A percentile compares a stretch with the other conserved stretches of the same genome.
Conservation (phyloP, 305 asterid genomes). For the Ilex paraguariensis region DNA sequence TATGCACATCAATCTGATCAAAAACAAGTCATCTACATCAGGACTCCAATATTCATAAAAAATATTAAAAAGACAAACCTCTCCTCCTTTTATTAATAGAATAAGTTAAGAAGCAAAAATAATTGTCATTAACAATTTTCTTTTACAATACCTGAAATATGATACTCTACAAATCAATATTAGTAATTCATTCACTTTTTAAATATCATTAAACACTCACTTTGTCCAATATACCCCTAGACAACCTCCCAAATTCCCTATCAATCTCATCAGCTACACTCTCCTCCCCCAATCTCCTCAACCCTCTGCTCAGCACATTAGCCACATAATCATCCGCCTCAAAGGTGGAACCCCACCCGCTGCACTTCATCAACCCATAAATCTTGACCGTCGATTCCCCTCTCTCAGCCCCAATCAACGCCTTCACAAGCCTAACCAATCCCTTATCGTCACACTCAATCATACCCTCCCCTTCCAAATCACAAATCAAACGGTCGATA, state of each 20-base stretch:
- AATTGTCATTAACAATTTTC: no score
- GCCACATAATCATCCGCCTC: conserved; percentile 69
- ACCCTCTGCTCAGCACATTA: conserved; percentile 63
- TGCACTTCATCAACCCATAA: conserved; percentile 62
- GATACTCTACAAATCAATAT: no score
- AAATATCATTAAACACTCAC: conserved; percentile 3
- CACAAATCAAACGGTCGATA: conserved; percentile 46
- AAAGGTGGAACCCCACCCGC: conserved; percentile 40
- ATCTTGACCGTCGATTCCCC: conserved; percentile 67
- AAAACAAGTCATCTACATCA: no score
- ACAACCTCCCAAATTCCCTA: conserved; percentile 37
- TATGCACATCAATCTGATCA: no score
- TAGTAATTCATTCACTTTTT: no score
- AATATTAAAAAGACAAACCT: no score
- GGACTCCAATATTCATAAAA: no score
- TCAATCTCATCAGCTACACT: conserved; percentile 67
- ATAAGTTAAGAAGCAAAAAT: no score
- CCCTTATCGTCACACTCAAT: conserved; percentile 54
- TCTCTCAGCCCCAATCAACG: conserved; percentile 56
- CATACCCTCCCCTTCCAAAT: conserved; percentile 43
- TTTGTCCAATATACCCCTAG: conserved; percentile 37
- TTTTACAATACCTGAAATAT: no score
- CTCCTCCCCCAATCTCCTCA: conserved; percentile 67
- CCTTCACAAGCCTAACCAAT: conserved; percentile 59
- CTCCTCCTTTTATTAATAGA: no score